Evolutionary conservation across 352 stramenopile species (phyloP).

Genomic region (Phytopythium chamaehyphon): DNA sequence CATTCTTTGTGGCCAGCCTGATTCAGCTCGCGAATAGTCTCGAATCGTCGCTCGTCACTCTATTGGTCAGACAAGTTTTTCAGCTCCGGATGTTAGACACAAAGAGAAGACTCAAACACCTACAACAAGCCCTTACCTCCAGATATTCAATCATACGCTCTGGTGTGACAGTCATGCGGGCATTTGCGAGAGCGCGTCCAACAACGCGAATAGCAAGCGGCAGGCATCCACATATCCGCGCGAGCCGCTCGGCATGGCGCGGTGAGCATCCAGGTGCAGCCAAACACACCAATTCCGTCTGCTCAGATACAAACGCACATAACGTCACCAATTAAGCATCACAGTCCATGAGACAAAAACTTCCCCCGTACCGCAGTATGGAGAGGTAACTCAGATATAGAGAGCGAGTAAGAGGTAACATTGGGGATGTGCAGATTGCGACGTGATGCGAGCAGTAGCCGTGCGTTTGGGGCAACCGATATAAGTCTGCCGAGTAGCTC

Average conservation of each 20-base stretch:
- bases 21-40: constrained; percentile 71
- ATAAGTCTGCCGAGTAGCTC: constrained; percentile 68
- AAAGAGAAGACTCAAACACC: not conserved
- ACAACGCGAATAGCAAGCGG: constrained; percentile 81
- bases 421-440: constrained; percentile 74
- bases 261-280: constrained; percentile 56
- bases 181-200: constrained; percentile 68
- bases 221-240: constrained; percentile 71
- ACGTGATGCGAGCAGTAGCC: constrained; percentile 63
- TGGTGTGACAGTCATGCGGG: constrained; percentile 62
- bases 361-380: constrained; percentile 48
- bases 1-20: constrained; percentile 76
- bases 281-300: constrained; percentile 70
- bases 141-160: constrained; percentile 83
- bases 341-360: not conserved
- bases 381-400: constrained; percentile 65
- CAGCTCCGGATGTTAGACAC: too few relatives aligned
- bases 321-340: not conserved
- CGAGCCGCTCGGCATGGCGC: constrained; percentile 56
- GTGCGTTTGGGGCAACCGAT: constrained; percentile 60
- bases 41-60: constrained; percentile 61
- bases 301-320: not conserved
- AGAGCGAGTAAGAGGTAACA: constrained; percentile 74
- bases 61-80: constrained; percentile 18
- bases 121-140: constrained; percentile 27